Base-by-base conservation (phyloP, 805 yeast species). In the Candida sakaeoensis region DNA sequence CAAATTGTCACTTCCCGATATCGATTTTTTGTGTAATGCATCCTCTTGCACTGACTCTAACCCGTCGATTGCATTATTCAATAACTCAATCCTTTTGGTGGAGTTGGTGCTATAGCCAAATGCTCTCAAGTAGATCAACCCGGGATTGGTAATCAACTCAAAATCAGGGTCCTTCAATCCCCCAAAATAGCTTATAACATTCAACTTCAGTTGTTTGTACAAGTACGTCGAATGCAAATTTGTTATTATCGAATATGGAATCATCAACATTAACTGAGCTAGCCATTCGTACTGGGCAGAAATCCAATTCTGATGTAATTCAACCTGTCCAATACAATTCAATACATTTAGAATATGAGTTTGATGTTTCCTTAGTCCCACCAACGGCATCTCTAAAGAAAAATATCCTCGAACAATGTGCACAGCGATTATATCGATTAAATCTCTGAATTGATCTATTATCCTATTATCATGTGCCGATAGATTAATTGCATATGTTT, bases 251-350 rank as follows among this genome's bases (percentile, higher is more conserved):
- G 77, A 72, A 9, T 52, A 46, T 0, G 85, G 85, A 1, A 75
- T 63, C n/a, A 58, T 38, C 8, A 63, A 69, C 37, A 80, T 59
- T 13, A 83, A 54, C 41, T 81, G 76, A 0, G 84, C 87, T 9
- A 85, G 60, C 80, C 84, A 75, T 30, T 77, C 72, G 47, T 77
- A 74, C 52, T 85, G 95, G n/a, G 61, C 52, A 0, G 81, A 72
- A 8, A 70, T 50, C 95, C 95, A 85, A 29, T 68, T 47, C 19
- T 44, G 22, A 21, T 43, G 36, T 19, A 13, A 17, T 5, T 35
- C 38, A 8, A 19, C 14, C 4, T 72, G 51, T 8, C 47, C 48
- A 7, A 67, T 48, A 13, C 36, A 42, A 33, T 43, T 35, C 8
- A 33, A 1, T 2, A 82, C 76, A 35, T 73, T 74, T 23, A 70